A percentile compares a stretch with the other conserved stretches of the same genome.
Conservation (phyloP, 2,329 filamentous ascomycete species). For the Fusarium lateritium region DNA sequence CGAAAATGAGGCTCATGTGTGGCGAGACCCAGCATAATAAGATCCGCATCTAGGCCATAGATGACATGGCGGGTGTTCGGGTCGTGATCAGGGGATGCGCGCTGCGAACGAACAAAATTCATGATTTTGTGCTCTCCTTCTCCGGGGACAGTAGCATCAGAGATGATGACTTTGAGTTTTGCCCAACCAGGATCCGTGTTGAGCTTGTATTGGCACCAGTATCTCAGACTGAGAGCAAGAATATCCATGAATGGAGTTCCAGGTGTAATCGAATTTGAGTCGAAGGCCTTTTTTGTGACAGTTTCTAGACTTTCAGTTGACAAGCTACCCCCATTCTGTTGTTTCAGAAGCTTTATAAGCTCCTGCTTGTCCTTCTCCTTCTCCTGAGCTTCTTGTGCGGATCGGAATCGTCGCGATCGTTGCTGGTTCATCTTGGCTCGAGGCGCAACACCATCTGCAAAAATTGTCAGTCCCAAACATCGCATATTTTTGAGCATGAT, state of each 20-base stretch:
- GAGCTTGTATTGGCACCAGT: constrained; percentile 98
- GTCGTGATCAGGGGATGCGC: constrained; percentile 90
- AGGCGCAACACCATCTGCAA: constrained; percentile 90
- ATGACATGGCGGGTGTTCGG: constrained; percentile 98
- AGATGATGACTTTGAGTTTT: constrained; percentile 97
- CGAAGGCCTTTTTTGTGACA: constrained; percentile 90
- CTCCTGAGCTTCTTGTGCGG: constrained; percentile 93
- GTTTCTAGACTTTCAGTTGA: constrained; percentile 73
- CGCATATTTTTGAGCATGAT: background rate
- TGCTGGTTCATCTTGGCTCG: constrained; percentile 99
- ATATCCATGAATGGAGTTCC: constrained; percentile 99
- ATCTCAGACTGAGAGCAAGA: constrained; percentile 88
- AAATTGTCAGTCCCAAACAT: constrained; percentile 47
- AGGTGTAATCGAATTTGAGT: constrained; percentile 88
- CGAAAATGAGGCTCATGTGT: constrained; percentile 98
- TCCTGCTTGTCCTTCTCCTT: constrained; percentile 94
- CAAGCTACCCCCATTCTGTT: constrained; percentile 78
- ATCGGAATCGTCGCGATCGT: constrained; percentile 93
- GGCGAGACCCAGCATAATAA: constrained; percentile 97
- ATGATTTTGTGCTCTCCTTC: constrained; percentile 99
- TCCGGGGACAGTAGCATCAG: constrained; percentile 96
- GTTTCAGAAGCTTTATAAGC: constrained; percentile 85
- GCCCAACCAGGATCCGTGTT: constrained; percentile 98
- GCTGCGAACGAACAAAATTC: constrained; percentile 96
- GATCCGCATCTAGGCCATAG: constrained; percentile 95